These are phyloP conservation scores for Trichoderma asperellum DNA, from an alignment of 2,329 filamentous ascomycete genomes.

Conservation along the genomic window DNA sequence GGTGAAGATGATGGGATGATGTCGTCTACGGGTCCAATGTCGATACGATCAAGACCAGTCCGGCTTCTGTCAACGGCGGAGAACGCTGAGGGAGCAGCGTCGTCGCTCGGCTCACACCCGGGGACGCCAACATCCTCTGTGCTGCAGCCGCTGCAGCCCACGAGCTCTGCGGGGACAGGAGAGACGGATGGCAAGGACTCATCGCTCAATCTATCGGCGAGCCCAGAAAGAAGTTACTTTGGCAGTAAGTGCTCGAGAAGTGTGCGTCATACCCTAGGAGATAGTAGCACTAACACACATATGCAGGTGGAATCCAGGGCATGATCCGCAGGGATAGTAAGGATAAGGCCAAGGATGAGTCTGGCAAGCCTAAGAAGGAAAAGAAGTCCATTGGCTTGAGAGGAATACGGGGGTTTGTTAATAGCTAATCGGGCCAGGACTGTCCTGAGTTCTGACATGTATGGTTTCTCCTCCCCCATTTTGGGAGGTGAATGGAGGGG, in stretches of 20 bases:
- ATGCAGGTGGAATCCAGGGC: slow-evolving; percentile 53
- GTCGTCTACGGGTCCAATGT: slow-evolving; percentile 45
- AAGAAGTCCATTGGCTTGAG: slow-evolving; percentile 46
- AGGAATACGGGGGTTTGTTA: slow-evolving; percentile 48
- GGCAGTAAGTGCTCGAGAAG: slow-evolving; percentile 45
- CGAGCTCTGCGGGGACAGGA: slow-evolving; percentile 45
- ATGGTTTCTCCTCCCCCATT: not conserved
- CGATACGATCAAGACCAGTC: slow-evolving; percentile 44
- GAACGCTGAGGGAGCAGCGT: slow-evolving; percentile 46
- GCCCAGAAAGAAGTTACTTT: slow-evolving; percentile 50
- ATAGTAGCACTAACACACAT: slow-evolving; percentile 25
- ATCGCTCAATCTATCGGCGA: slow-evolving; percentile 38
- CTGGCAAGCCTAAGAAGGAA: slow-evolving; percentile 42
- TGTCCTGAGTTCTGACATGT: not conserved
- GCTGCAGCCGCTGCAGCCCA: slow-evolving; percentile 41
- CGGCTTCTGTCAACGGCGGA: slow-evolving; percentile 53
- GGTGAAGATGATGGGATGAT: slow-evolving; percentile 44
- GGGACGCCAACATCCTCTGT: slow-evolving; percentile 37
- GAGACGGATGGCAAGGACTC: slow-evolving; percentile 40
- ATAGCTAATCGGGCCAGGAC: slow-evolving; percentile 2
- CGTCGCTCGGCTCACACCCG: slow-evolving; percentile 45
- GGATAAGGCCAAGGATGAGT: slow-evolving; percentile 51
- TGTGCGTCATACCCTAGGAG: not conserved
- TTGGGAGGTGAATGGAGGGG: not conserved
- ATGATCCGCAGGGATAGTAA: slow-evolving; percentile 53